Conservation (phyloP, 2,329 filamentous ascomycete genomes). For the Dothideomycetes sp. region DNA sequence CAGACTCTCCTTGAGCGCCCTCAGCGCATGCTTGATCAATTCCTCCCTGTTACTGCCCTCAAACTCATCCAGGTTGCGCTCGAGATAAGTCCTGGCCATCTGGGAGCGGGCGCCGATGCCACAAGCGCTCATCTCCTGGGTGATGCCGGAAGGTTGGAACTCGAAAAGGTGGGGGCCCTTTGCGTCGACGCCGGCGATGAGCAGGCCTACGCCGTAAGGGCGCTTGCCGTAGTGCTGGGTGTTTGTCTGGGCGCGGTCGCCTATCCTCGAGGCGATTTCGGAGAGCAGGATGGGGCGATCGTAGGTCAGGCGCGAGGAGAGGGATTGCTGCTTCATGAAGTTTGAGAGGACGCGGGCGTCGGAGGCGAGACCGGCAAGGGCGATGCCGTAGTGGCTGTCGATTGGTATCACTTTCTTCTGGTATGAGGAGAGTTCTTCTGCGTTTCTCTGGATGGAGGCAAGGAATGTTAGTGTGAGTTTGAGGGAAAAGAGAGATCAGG, state of each 20-base stretch:
- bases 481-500: neutral
- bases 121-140: slow-evolving; percentile 92
- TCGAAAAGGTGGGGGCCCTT: slow-evolving; percentile 93
- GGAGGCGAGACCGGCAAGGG: slow-evolving; percentile 91
- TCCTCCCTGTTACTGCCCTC: slow-evolving; percentile 66
- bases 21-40: slow-evolving; percentile 79
- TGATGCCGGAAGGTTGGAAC: slow-evolving; percentile 93
- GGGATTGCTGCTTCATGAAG: slow-evolving; percentile 99
- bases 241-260: slow-evolving; percentile 93
- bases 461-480: slow-evolving; percentile 6
- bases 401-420: slow-evolving; percentile 98
- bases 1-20: slow-evolving; percentile 87
- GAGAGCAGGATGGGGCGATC: slow-evolving; percentile 85
- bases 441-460: slow-evolving; percentile 77
- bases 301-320: slow-evolving; percentile 90
- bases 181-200: slow-evolving; percentile 90
- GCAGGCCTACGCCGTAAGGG: slow-evolving; percentile 86
- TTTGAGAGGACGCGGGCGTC: slow-evolving; percentile 98
- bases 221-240: slow-evolving; percentile 96
- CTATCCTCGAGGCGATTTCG: slow-evolving; percentile 82
- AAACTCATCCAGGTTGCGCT: slow-evolving; percentile 82
- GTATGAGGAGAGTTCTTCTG: slow-evolving; percentile 98
- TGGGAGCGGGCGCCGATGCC: slow-evolving; percentile 93
- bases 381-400: slow-evolving; percentile 90
- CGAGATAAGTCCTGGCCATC: slow-evolving; percentile 95